phyloP scores from a whole-genome alignment of 129 eudicot genomes.

The Glebionis coronaria region DNA sequence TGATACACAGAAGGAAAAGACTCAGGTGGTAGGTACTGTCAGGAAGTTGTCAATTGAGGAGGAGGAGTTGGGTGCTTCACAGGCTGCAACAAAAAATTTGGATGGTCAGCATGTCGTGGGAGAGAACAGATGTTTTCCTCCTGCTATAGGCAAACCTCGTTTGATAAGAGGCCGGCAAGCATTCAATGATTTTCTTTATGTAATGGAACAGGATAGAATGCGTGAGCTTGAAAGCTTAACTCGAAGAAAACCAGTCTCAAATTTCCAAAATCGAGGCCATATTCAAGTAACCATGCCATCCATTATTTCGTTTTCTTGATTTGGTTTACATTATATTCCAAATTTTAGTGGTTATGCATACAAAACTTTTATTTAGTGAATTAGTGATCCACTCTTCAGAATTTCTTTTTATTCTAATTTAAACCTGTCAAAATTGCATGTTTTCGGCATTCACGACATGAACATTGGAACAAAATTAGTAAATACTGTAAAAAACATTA shows the following conservation, averaged over 20 bases:
- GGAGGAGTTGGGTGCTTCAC: neutral
- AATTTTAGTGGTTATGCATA: no score
- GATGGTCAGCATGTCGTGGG: slow-evolving; percentile 7
- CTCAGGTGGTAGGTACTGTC: slow-evolving; percentile 45
- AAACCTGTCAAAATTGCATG: no score
- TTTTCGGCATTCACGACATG: no score
- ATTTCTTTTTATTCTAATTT: no score
- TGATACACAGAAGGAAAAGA: slow-evolving; percentile 39
- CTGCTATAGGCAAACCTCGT: slow-evolving; percentile 36
- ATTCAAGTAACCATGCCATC: slow-evolving; percentile 42
- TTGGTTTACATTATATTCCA: neutral
- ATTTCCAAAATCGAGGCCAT: slow-evolving; percentile 56
- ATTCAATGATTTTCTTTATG: slow-evolving; percentile 40
- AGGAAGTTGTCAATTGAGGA: slow-evolving; percentile 35
- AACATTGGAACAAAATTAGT: no score
- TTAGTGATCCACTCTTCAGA: no score
- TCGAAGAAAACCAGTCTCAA: slow-evolving; percentile 44
- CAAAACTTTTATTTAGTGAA: no score
- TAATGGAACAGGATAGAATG: slow-evolving; percentile 47
- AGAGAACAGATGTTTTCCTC: slow-evolving; percentile 18
- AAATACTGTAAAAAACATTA: no score
- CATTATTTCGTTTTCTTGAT: neutral
- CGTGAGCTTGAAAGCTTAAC: slow-evolving; percentile 49
- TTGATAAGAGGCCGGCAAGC: slow-evolving; percentile 66
- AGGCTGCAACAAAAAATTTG: neutral